These are phyloP conservation scores for Eimeria acervulina DNA, from an alignment of 169 alveolate species.

Conservation along the genomic window DNA sequence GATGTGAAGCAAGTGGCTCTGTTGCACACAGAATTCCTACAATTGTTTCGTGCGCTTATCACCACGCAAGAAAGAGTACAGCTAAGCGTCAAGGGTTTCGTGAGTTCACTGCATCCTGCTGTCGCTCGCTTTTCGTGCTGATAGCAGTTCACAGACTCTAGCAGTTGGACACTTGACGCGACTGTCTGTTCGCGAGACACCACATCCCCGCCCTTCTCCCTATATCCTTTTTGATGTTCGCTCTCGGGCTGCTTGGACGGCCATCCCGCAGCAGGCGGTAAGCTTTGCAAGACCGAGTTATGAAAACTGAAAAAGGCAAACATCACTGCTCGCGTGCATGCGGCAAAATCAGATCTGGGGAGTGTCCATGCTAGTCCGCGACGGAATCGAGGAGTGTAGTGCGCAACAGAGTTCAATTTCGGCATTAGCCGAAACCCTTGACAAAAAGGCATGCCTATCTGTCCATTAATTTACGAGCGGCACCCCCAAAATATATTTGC, in stretches of 20 bases:
- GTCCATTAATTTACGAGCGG: neutral
- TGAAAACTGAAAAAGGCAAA: neutral
- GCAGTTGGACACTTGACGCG: slow-evolving; percentile 38
- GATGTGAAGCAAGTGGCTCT: slow-evolving; percentile 40
- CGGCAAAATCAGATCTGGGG: neutral
- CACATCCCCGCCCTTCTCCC: slow-evolving; percentile 25
- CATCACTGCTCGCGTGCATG: neutral
- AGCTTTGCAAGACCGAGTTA: neutral
- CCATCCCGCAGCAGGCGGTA: slow-evolving; percentile 71
- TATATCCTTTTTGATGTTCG: slow-evolving; percentile 47
- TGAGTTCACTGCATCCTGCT: neutral
- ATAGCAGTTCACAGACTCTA: neutral
- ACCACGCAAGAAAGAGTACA: slow-evolving; percentile 21
- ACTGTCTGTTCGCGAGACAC: slow-evolving; percentile 66
- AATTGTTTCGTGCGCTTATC: slow-evolving; percentile 34
- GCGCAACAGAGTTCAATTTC: slow-evolving; percentile 9
- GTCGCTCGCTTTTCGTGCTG: neutral
- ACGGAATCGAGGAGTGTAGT: neutral
- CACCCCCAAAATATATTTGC: neutral
- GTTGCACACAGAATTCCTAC: slow-evolving; percentile 44
- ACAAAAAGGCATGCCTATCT: slow-evolving; percentile 29
- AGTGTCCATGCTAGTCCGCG: slow-evolving; percentile 45
- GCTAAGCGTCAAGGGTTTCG: slow-evolving; percentile 39
- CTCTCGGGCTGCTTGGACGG: slow-evolving; percentile 53
- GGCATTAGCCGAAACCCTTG: slow-evolving; percentile 28